Conservation (phyloP, 202 grass and related monocot species). For the Eragrostis tef region DNA sequence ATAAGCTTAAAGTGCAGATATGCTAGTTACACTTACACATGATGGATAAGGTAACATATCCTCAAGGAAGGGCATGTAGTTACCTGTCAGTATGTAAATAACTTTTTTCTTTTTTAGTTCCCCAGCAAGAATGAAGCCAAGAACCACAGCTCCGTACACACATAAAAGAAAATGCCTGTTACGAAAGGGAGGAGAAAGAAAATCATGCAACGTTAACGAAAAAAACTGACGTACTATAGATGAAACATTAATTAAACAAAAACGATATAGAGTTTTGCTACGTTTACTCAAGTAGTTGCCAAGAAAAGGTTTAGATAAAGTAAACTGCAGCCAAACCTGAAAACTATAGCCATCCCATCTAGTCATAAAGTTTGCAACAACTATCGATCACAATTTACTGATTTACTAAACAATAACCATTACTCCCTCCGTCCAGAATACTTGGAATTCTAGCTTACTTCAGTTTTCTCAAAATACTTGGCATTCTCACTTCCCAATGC, state of each 20-base stretch:
- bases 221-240: neutral
- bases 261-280: neutral
- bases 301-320: too few species aligned
- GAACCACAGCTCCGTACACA: slow-evolving; percentile 66
- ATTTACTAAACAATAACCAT: too few species aligned
- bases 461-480: too few species aligned
- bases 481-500: too few species aligned
- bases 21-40: neutral
- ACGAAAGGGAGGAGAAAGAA: slow-evolving; percentile 23
- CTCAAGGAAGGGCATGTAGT: slow-evolving; percentile 32
- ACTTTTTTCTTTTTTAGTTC: slow-evolving; percentile 82
- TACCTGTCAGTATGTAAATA: slow-evolving; percentile 89
- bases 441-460: too few species aligned
- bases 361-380: too few species aligned
- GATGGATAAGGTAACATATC: neutral
- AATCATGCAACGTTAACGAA: slow-evolving; percentile 29
- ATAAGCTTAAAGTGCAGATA: slow-evolving; percentile 7
- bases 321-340: too few species aligned
- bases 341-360: too few species aligned
- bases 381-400: too few species aligned
- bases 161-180: slow-evolving; percentile 94
- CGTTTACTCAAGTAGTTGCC: too few species aligned
- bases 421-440: too few species aligned
- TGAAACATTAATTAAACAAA: neutral
- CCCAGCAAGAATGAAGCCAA: slow-evolving; percentile 83